Percentiles rank a stretch among this genome's conserved stretches.
Conservation (phyloP, 441 rosid species). For the Syzygium syzygioides region DNA sequence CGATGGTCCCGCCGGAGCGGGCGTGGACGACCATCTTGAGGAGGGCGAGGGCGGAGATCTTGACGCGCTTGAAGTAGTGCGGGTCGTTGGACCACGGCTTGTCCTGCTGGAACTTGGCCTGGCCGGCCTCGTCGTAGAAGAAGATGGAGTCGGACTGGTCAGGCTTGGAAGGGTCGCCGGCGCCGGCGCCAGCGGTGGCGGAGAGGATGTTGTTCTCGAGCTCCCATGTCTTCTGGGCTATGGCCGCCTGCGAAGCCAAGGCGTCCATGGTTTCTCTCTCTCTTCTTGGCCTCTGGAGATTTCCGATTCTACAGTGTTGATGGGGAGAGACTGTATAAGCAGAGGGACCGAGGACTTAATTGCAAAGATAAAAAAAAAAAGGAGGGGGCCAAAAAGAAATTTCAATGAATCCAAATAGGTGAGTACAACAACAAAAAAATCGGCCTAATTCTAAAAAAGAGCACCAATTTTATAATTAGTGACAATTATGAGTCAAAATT, state of each 20-base stretch:
- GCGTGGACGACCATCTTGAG: constrained; percentile 99
- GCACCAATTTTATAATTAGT: too few relatives aligned
- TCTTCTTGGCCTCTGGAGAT: not conserved
- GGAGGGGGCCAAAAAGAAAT: not conserved
- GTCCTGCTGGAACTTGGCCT: constrained; percentile 72
- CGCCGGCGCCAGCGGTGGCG: constrained; percentile 25
- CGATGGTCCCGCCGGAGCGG: constrained; percentile 99
- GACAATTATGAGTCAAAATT: too few relatives aligned
- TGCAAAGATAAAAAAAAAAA: not conserved
- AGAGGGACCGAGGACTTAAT: not conserved
- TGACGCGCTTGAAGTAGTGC: constrained; percentile 93
- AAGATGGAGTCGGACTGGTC: constrained; percentile 69
- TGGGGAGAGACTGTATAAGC: not conserved
- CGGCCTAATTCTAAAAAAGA: too few relatives aligned
- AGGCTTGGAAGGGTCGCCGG: constrained; percentile 17
- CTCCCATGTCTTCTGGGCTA: constrained; percentile 98
- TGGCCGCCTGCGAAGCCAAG: constrained; percentile 32
- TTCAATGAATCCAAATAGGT: not conserved
- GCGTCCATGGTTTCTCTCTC: constrained; percentile 37
- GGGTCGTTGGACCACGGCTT: constrained; percentile 95
- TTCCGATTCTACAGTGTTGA: not conserved
- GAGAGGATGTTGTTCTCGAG: constrained; percentile 80
- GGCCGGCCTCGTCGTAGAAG: constrained; percentile 72
- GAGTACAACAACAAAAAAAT: not conserved
- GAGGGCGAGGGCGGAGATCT: constrained; percentile 93